These are phyloP conservation scores for Pythium phragmitis DNA, from an alignment of 352 stramenopile genomes.

Conservation along the genomic window DNA sequence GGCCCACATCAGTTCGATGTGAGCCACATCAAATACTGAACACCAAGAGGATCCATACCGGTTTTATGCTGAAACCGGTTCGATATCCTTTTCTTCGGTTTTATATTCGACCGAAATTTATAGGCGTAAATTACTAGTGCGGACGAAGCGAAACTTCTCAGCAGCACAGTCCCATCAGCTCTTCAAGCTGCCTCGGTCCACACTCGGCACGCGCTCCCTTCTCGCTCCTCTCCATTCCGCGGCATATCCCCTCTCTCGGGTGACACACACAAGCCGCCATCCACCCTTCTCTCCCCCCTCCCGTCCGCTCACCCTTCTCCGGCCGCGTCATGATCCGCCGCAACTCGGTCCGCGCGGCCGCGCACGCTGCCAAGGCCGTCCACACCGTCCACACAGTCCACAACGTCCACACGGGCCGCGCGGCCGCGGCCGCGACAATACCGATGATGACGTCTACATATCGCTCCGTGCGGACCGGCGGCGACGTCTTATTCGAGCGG, in stretches of 20 bases:
- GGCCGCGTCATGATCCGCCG: constrained; percentile 17
- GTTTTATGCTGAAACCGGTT: constrained; percentile 1
- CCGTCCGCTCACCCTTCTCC: constrained; percentile 1
- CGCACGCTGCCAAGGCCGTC: neutral
- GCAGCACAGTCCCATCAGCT: neutral
- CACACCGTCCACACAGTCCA: neutral
- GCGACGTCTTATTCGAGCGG: constrained; percentile 2
- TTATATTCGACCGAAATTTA: neutral
- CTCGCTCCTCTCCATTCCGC: neutral
- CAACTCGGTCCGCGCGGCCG: constrained; percentile 11
- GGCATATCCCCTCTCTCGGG: neutral
- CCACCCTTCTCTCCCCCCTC: neutral
- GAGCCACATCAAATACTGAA: constrained; percentile 1
- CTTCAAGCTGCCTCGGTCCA: constrained; percentile 10
- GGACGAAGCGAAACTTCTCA: constrained; percentile 13
- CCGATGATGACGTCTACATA: neutral
- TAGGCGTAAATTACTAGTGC: neutral
- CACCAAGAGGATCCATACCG: neutral
- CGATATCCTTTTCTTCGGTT: constrained; percentile 9
- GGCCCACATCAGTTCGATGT: neutral
- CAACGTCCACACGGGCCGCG: neutral
- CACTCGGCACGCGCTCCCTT: constrained; percentile 4
- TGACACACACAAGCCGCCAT: neutral
- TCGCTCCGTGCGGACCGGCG: neutral
- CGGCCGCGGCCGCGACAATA: neutral